Percentiles rank a stretch among this genome's conserved stretches.
Conservation (phyloP, 352 stramenopile genomes). For the Globisporangium nodosum region DNA sequence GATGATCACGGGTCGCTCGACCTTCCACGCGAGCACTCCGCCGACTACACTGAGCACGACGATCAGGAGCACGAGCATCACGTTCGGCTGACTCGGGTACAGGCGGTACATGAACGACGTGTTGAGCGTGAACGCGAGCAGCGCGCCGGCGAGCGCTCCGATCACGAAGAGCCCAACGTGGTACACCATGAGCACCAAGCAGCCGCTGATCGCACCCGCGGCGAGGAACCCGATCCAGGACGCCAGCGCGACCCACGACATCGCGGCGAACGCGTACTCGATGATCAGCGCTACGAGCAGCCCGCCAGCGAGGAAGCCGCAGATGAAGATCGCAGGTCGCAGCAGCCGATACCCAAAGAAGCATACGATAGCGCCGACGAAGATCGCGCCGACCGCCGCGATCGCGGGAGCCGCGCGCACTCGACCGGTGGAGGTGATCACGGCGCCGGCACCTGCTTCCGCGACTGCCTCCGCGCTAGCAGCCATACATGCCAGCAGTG, state of each 20-base stretch:
- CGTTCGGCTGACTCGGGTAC: conserved; percentile 37
- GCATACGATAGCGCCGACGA: conserved; percentile 40
- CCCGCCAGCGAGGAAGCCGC: conserved; percentile 63
- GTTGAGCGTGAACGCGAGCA: conserved; percentile 26
- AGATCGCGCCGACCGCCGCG: conserved; percentile 38
- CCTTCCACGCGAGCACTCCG: conserved; percentile 44
- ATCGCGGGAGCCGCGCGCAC: conserved; percentile 42
- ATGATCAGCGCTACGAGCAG: conserved; percentile 54
- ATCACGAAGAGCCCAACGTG: conserved; percentile 44
- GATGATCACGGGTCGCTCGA: conserved; percentile 47
- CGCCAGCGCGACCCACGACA: conserved; percentile 40
- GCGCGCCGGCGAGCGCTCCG: conserved; percentile 21
- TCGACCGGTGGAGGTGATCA: conserved; percentile 34
- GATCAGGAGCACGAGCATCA: conserved; percentile 35
- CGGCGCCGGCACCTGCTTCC: conserved; percentile 1
- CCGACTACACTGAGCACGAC: conserved; percentile 29
- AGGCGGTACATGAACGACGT: conserved; percentile 32
- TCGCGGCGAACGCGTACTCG: conserved; percentile 40
- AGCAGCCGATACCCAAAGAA: conserved; percentile 52
- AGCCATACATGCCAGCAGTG: background rate
- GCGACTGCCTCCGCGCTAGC: background rate
- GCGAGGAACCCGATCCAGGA: conserved; percentile 55
- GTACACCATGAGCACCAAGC: conserved; percentile 45
- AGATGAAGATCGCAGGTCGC: conserved; percentile 56
- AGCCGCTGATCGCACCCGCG: conserved; percentile 30